A percentile compares a stretch with the other conserved stretches of the same genome.
Evolutionary conservation across 805 yeast species (phyloP).

Genomic region (Saturnispora gosingensis): DNA sequence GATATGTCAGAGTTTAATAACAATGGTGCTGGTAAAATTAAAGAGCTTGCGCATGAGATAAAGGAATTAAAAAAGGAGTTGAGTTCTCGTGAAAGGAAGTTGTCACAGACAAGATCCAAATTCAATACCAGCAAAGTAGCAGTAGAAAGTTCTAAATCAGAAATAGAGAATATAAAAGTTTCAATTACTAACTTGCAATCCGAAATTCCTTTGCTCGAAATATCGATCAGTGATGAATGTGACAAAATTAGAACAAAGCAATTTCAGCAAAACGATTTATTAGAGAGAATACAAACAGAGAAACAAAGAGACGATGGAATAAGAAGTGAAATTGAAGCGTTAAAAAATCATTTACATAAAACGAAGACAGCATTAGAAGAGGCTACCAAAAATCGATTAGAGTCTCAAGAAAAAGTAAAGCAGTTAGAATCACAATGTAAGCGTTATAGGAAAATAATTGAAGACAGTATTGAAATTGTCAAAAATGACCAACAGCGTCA

Average conservation of each 20-base stretch:
- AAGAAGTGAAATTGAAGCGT: slow-evolving; percentile 66
- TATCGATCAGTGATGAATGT: slow-evolving; percentile 20
- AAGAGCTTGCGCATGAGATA: slow-evolving; percentile 50
- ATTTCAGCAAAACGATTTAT: slow-evolving; percentile 20
- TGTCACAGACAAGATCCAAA: slow-evolving; percentile 39
- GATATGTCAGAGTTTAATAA: slow-evolving; percentile 76
- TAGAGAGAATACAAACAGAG: slow-evolving; percentile 41
- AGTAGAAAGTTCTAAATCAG: slow-evolving; percentile 56
- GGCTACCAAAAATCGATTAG: slow-evolving; percentile 33
- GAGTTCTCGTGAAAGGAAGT: slow-evolving; percentile 27
- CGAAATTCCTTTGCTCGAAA: slow-evolving; percentile 29
- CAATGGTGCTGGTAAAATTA: slow-evolving; percentile 75
- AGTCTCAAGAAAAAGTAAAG: slow-evolving; percentile 23
- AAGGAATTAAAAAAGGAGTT: slow-evolving; percentile 30
- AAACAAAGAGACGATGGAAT: slow-evolving; percentile 53
- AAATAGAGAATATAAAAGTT: slow-evolving; percentile 38
- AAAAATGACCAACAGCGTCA: slow-evolving; percentile 49
- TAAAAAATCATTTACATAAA: slow-evolving; percentile 37
- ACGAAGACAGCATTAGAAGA: slow-evolving; percentile 43
- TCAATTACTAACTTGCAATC: slow-evolving; percentile 30
- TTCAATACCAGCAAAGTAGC: slow-evolving; percentile 63
- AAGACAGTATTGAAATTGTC: slow-evolving; percentile 38
- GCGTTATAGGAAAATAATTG: slow-evolving; percentile 14
- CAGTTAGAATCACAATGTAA: slow-evolving; percentile 31
- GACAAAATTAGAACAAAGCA: slow-evolving; percentile 23